These are phyloP conservation scores for Eragrostis tef DNA, from an alignment of 202 grass and related monocot genomes.

Conservation along the genomic window DNA sequence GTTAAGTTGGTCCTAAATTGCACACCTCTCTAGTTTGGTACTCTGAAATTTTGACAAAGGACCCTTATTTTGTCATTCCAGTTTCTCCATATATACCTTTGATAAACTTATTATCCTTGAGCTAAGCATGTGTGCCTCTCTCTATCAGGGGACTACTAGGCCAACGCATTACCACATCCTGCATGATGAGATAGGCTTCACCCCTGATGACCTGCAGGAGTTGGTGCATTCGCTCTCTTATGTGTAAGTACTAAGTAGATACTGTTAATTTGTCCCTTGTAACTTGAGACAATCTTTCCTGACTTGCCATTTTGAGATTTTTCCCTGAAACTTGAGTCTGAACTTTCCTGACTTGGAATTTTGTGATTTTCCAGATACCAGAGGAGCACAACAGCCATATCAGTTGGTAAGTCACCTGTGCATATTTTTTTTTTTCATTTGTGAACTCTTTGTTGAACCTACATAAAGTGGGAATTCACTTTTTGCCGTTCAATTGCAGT, in stretches of 20 bases:
- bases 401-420: conserved; percentile 53
- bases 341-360: conserved; percentile 13
- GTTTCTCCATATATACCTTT: neutral
- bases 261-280: neutral
- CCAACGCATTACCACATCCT: conserved; percentile 82
- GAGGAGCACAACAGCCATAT: conserved; percentile 77
- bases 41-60: neutral
- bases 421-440: neutral
- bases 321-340: neutral
- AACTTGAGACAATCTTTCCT: conserved; percentile 2
- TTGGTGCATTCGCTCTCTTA: conserved; percentile 76
- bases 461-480: neutral
- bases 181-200: conserved; percentile 79
- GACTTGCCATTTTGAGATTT: no score
- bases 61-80: neutral
- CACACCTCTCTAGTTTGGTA: no score
- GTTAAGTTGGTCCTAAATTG: no score
- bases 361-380: conserved; percentile 54
- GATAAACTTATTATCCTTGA: neutral
- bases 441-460: neutral
- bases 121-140: conserved; percentile 3
- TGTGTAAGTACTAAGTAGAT: conserved; percentile 59
- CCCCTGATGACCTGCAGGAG: conserved; percentile 70
- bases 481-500: conserved; percentile 49
- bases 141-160: conserved; percentile 70